Conservation (phyloP, 2,329 filamentous ascomycete species). For the Sarocladium strictum region DNA sequence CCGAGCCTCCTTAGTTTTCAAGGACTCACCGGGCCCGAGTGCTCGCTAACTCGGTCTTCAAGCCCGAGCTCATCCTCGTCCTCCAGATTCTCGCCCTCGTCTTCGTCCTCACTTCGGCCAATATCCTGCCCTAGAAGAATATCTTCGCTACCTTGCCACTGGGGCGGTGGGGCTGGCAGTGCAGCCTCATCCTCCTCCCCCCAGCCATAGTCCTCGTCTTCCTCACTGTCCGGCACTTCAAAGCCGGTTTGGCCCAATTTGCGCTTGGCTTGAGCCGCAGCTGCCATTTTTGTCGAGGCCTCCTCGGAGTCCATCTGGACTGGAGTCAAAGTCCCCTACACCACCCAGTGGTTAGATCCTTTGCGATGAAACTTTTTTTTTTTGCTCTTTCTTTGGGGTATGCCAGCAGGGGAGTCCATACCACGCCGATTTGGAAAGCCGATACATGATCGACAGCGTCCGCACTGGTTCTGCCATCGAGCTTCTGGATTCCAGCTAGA, state of each 20-base stretch:
- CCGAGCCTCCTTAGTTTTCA: neutral
- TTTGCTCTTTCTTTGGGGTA: neutral
- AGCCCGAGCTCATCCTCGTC: conserved; percentile 4
- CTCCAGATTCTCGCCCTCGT: conserved; percentile 16
- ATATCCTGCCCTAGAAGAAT: conserved; percentile 46
- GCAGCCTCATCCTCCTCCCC: conserved; percentile 58
- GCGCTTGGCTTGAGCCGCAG: conserved; percentile 49
- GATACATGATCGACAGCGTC: conserved; percentile 36
- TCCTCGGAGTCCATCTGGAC: conserved; percentile 8
- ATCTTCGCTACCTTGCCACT: conserved; percentile 64
- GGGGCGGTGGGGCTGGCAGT: conserved; percentile 53
- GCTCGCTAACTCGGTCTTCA: conserved; percentile 2
- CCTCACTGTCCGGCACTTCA: conserved; percentile 56
- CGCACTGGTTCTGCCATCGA: conserved; percentile 44
- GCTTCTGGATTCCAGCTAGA: conserved; percentile 60
- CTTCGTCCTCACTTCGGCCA: conserved; percentile 31
- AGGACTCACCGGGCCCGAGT: conserved; percentile 1
- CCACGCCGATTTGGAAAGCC: conserved; percentile 43
- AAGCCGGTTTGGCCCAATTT: conserved; percentile 55
- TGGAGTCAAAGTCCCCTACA: neutral
- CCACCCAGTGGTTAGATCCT: neutral
- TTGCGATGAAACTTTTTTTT: neutral
- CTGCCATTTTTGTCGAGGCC: conserved; percentile 19
- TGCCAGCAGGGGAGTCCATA: conserved; percentile 23
- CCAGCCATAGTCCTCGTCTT: conserved; percentile 70